Conservation (phyloP, 2,329 filamentous ascomycete species). For the Trichoderma endophyticum region DNA sequence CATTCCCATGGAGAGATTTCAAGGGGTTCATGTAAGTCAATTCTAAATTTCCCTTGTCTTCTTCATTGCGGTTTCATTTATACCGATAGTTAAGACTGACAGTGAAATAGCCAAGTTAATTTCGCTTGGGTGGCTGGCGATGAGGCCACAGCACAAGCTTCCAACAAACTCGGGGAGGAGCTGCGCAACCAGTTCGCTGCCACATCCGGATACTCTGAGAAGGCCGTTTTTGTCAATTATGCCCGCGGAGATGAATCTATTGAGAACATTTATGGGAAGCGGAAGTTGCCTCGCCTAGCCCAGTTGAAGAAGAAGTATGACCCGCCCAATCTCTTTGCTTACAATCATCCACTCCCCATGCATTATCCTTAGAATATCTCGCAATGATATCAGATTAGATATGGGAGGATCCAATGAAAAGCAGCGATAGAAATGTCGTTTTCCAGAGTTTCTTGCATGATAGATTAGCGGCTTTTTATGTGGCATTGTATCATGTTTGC, state of each 20-base stretch:
- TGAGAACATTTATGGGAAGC: background rate
- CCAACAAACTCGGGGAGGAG: background rate
- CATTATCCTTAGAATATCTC: background rate
- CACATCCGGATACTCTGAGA: background rate
- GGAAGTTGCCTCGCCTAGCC: background rate
- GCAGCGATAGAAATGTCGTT: background rate
- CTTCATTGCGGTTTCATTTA: background rate
- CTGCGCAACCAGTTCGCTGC: background rate
- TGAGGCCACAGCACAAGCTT: background rate
- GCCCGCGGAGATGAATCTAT: background rate
- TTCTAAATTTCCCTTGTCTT: background rate
- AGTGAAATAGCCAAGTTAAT: background rate
- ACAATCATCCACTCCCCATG: background rate
- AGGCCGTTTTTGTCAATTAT: conserved; percentile 5
- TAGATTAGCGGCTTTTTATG: background rate
- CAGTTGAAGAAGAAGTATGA: background rate
- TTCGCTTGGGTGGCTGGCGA: background rate
- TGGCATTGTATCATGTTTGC: background rate
- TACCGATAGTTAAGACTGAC: background rate
- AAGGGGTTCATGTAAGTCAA: conserved; percentile 3
- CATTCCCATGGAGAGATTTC: conserved; percentile 4
- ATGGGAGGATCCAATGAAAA: background rate
- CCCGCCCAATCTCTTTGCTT: background rate
- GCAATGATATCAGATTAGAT: no score
- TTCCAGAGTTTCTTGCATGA: background rate